These are phyloP conservation scores for Lasiodiplodia sp. DNA, from an alignment of 2,329 filamentous ascomycete species.

Conservation along the genomic window DNA sequence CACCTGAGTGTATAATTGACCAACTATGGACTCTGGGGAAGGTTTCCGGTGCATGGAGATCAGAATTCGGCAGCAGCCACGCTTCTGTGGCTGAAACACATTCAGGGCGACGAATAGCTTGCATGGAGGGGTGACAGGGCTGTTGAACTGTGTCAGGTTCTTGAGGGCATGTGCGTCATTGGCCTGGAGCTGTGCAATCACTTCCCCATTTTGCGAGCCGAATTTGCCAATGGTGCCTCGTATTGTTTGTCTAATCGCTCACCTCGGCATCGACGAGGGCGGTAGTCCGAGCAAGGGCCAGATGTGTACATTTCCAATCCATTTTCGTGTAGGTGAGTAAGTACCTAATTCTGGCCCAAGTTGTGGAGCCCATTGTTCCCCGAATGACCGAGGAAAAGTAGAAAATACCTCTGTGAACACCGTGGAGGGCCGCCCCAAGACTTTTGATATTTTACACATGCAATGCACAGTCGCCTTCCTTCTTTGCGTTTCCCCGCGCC, in stretches of 20 bases:
- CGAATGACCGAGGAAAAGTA: neutral
- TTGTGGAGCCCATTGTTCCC: neutral
- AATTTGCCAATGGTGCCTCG: neutral
- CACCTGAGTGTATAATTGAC: neutral
- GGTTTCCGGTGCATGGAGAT: neutral
- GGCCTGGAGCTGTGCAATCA: neutral
- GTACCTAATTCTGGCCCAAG: neutral
- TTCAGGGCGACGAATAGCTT: conserved; percentile 10
- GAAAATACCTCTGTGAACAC: conserved; percentile 1
- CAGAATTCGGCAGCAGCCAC: neutral
- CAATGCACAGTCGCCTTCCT: conserved; percentile 14
- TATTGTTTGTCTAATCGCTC: neutral
- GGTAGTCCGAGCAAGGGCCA: neutral
- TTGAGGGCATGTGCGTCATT: neutral
- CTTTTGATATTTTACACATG: conserved; percentile 22
- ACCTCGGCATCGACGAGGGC: neutral
- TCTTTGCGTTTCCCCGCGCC: neutral
- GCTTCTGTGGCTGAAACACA: neutral
- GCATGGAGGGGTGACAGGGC: neutral
- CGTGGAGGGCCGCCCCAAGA: neutral
- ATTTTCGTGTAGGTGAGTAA: neutral
- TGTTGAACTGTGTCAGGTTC: neutral
- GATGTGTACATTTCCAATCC: neutral
- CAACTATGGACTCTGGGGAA: neutral
- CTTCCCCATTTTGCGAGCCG: neutral